Evolutionary conservation across 768 basidiomycete species (phyloP).

Genomic region (Leucocoprinus sp.): DNA sequence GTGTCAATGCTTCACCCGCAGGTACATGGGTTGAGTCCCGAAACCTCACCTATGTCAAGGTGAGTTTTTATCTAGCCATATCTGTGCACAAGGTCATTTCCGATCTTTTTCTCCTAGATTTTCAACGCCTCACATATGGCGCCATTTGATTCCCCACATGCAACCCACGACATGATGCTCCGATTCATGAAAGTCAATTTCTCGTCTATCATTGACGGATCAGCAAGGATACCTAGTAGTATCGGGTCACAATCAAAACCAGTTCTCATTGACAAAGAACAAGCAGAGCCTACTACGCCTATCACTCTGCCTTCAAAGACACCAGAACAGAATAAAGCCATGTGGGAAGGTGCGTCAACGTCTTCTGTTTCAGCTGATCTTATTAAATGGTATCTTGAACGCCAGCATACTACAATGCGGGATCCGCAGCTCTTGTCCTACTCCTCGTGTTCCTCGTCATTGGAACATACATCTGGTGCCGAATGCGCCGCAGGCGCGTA

Average conservation of each 20-base stretch:
- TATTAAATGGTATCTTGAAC: conserved; percentile 1
- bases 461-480: conserved; percentile 75
- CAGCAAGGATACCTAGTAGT: conserved; percentile 72
- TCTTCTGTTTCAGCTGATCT: not conserved
- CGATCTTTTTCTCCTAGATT: conserved; percentile 38
- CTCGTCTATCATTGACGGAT: conserved; percentile 67
- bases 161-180: conserved; percentile 95
- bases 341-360: conserved; percentile 72
- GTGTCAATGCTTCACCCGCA: conserved; percentile 63
- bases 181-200: conserved; percentile 95
- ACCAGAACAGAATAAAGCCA: conserved; percentile 72
- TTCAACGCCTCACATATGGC: conserved; percentile 97
- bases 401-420: conserved; percentile 90
- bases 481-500: conserved; percentile 41
- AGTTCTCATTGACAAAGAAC: conserved; percentile 40
- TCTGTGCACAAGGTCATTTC: not conserved
- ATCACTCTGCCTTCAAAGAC: conserved; percentile 44
- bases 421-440: conserved; percentile 79
- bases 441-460: conserved; percentile 61
- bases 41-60: conserved; percentile 91
- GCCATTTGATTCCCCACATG: conserved; percentile 77
- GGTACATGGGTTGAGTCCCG: conserved; percentile 89
- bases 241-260: conserved; percentile 72
- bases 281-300: conserved; percentile 26
- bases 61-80: conserved; percentile 20